Conservation (phyloP, 495 filamentous ascomycete species). For the Xylaria grammica region DNA sequence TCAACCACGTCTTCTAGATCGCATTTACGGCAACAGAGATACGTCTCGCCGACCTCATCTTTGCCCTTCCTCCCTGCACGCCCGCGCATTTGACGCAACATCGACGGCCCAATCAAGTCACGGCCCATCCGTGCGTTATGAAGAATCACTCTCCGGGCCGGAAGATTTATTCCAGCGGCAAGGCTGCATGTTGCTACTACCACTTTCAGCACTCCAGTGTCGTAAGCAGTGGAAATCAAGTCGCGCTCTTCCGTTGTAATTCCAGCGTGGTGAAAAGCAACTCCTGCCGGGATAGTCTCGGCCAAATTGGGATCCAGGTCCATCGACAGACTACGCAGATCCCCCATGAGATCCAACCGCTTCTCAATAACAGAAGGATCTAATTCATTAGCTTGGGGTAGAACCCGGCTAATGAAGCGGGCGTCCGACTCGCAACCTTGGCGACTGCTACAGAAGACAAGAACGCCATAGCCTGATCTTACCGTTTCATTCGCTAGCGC, state of each 20-base stretch:
- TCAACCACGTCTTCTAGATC: conserved; percentile 74
- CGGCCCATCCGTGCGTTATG: conserved; percentile 79
- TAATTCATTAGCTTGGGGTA: conserved; percentile 53
- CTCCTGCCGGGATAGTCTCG: conserved; percentile 66
- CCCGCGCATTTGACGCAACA: conserved; percentile 81
- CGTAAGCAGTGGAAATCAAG: conserved; percentile 73
- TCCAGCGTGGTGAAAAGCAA: conserved; percentile 83
- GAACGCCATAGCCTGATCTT: conserved; percentile 68
- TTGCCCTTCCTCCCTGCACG: conserved; percentile 84
- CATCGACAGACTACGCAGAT: conserved; percentile 68
- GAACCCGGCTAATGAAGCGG: conserved; percentile 63
- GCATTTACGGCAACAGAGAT: conserved; percentile 72
- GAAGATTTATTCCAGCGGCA: conserved; percentile 82
- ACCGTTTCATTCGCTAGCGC: conserved; percentile 71
- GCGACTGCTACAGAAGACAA: conserved; percentile 80
- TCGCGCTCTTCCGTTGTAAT: conserved; percentile 83
- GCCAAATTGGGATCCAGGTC: conserved; percentile 72
- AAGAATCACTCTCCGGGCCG: conserved; percentile 77
- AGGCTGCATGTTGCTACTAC: conserved; percentile 84
- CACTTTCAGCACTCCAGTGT: conserved; percentile 70
- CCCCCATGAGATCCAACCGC: conserved; percentile 69
- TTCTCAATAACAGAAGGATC: conserved; percentile 57
- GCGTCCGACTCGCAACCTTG: conserved; percentile 68
- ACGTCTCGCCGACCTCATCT: conserved; percentile 80
- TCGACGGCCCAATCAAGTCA: conserved; percentile 75